A percentile compares a stretch with the other conserved stretches of the same genome.
phyloP scores from a whole-genome alignment of 164 flowering plant species.

The Magnolia officinalis region DNA sequence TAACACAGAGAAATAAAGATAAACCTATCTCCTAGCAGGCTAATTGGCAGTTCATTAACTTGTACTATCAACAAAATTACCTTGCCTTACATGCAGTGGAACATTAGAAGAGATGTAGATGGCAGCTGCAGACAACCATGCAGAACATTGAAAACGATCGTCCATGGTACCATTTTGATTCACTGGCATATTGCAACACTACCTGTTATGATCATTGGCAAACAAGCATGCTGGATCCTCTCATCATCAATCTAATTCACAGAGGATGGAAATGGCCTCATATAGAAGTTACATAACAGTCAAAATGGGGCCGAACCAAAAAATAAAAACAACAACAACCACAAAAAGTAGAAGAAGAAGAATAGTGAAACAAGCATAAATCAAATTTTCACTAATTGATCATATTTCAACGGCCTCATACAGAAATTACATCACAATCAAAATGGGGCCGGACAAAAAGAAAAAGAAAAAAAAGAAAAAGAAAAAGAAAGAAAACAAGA shows the following conservation, averaged over 20 bases:
- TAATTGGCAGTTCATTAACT: too few species aligned
- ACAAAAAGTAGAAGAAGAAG: neutral
- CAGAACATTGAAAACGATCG: neutral
- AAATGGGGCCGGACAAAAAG: slow-evolving; percentile 15
- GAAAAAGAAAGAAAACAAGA: slow-evolving; percentile 2
- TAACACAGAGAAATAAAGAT: too few species aligned
- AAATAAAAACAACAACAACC: too few species aligned
- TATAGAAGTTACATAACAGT: neutral
- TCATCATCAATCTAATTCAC: neutral
- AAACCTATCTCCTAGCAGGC: too few species aligned
- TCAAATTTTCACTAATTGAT: slow-evolving; percentile 17
- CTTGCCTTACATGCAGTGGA: neutral
- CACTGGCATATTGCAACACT: neutral
- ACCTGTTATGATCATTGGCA: neutral
- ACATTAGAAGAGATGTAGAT: neutral
- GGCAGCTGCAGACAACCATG: neutral
- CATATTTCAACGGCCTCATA: slow-evolving; percentile 17
- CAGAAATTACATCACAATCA: slow-evolving; percentile 19
- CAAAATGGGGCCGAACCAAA: neutral
- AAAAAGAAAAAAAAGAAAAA: neutral
- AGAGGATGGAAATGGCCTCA: neutral
- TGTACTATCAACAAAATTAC: too few species aligned
- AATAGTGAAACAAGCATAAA: slow-evolving; percentile 5
- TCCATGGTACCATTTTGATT: neutral
- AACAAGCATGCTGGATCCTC: neutral